A percentile compares a stretch with the other conserved stretches of the same genome.
phyloP scores from a whole-genome alignment of 805 yeast species.

The Saturnispora sekii region DNA sequence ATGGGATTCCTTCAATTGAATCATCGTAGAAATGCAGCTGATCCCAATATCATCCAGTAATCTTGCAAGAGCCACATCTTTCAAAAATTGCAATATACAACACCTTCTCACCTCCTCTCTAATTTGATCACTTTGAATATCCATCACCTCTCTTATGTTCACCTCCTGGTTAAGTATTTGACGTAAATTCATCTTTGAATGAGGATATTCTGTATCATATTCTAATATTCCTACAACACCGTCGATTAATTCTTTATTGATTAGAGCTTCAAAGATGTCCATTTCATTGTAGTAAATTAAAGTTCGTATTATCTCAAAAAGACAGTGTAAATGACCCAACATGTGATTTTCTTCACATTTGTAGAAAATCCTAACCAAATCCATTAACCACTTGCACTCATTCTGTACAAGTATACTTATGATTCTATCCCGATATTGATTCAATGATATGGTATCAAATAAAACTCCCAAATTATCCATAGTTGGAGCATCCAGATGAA shows the following conservation, averaged over 20 bases:
- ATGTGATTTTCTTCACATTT: slow-evolving; percentile 44
- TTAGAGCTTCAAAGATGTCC: slow-evolving; percentile 45
- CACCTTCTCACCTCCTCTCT: slow-evolving; percentile 58
- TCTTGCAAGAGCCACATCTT: slow-evolving; percentile 80
- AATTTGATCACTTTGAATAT: slow-evolving; percentile 41
- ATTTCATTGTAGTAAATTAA: slow-evolving; percentile 64
- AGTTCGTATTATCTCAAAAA: slow-evolving; percentile 68
- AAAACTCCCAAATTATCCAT: slow-evolving; percentile 43
- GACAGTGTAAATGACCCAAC: slow-evolving; percentile 47
- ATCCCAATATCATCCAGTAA: slow-evolving; percentile 73
- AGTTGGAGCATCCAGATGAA: slow-evolving; percentile 52
- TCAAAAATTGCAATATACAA: slow-evolving; percentile 67
- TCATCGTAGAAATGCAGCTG: slow-evolving; percentile 54
- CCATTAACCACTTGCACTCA: slow-evolving; percentile 31
- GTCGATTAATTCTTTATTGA: slow-evolving; percentile 41
- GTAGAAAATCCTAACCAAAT: slow-evolving; percentile 44
- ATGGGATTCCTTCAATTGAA: slow-evolving; percentile 58
- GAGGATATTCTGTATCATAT: slow-evolving; percentile 82
- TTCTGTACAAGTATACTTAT: slow-evolving; percentile 48
- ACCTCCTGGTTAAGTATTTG: slow-evolving; percentile 48
- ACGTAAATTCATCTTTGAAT: slow-evolving; percentile 70
- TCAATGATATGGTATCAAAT: slow-evolving; percentile 35
- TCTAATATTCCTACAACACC: slow-evolving; percentile 76
- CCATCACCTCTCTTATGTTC: slow-evolving; percentile 63
- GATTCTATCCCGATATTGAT: slow-evolving; percentile 33